Evolutionary conservation across 352 stramenopile genomes (phyloP).

Genomic region (Poterioochromonas sp.): DNA sequence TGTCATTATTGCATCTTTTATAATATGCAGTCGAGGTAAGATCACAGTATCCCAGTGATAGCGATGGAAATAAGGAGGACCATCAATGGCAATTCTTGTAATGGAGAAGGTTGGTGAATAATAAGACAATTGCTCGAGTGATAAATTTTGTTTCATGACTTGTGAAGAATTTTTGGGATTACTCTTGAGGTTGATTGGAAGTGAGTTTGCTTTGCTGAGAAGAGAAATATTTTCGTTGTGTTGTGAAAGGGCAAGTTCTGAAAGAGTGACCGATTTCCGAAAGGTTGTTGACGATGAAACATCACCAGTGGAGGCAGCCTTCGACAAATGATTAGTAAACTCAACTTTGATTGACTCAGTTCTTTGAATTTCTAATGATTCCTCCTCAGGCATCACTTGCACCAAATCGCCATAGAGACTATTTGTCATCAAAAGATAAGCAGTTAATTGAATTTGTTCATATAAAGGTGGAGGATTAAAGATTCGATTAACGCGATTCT

Average conservation of each 20-base stretch:
- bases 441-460: constrained; percentile 10
- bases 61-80: neutral
- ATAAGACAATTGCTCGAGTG: neutral
- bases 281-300: neutral
- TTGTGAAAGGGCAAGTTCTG: no score
- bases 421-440: neutral
- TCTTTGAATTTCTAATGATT: neutral
- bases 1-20: neutral
- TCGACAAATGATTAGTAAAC: no score
- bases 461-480: neutral
- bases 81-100: neutral
- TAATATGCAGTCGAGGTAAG: neutral
- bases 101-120: neutral
- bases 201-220: no score
- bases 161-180: neutral
- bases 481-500: neutral
- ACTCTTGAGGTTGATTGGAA: no score
- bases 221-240: no score
- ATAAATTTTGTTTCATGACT: neutral
- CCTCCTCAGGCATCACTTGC: neutral
- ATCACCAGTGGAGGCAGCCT: neutral
- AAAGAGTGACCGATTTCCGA: no score
- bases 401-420: constrained; percentile 11
- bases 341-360: no score
- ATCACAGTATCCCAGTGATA: constrained; percentile 4